A percentile compares a stretch with the other conserved stretches of the same genome.
phyloP scores from a whole-genome alignment of 2,329 filamentous ascomycete genomes.

The Colletotrichum lentis region DNA sequence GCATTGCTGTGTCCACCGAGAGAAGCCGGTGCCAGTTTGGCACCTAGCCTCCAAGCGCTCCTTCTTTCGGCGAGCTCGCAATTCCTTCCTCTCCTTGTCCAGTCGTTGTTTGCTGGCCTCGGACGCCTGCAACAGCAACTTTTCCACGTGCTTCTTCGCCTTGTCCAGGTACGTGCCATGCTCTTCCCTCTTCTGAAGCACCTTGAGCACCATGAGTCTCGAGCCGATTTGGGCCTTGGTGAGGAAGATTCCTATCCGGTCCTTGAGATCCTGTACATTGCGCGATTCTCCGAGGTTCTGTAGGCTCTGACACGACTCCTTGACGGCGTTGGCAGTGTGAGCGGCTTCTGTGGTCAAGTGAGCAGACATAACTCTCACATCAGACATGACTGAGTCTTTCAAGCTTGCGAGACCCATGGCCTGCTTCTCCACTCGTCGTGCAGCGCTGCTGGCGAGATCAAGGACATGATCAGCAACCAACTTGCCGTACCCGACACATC shows the following conservation, averaged over 20 bases:
- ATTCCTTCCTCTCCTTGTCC: conserved; percentile 43
- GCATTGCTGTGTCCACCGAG: conserved; percentile 39
- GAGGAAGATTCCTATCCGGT: conserved; percentile 56
- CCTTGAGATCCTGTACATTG: conserved; percentile 47
- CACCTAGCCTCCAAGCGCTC: conserved; percentile 40
- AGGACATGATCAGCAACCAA: conserved; percentile 54
- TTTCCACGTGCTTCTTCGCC: conserved; percentile 46
- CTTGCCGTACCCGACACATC: conserved; percentile 55
- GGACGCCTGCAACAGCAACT: conserved; percentile 41
- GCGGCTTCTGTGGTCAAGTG: conserved; percentile 21
- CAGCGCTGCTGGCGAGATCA: conserved; percentile 45
- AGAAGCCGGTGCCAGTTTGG: conserved; percentile 35
- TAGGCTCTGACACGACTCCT: conserved; percentile 39
- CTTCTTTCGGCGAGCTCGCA: conserved; percentile 43
- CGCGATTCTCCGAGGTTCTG: conserved; percentile 46
- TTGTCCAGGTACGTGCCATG: conserved; percentile 57
- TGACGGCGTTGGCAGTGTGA: conserved; percentile 19
- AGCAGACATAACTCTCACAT: conserved; percentile 22
- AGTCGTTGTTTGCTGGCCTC: conserved; percentile 44
- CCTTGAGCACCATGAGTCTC: conserved; percentile 64
- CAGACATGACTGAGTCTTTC: conserved; percentile 14
- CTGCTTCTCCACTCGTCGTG: conserved; percentile 45
- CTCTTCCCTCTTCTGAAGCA: conserved; percentile 59
- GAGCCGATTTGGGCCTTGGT: conserved; percentile 64
- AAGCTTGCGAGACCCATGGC: conserved; percentile 4